phyloP scores from a whole-genome alignment of 345 rosid genomes.

The Populus simonii region DNA sequence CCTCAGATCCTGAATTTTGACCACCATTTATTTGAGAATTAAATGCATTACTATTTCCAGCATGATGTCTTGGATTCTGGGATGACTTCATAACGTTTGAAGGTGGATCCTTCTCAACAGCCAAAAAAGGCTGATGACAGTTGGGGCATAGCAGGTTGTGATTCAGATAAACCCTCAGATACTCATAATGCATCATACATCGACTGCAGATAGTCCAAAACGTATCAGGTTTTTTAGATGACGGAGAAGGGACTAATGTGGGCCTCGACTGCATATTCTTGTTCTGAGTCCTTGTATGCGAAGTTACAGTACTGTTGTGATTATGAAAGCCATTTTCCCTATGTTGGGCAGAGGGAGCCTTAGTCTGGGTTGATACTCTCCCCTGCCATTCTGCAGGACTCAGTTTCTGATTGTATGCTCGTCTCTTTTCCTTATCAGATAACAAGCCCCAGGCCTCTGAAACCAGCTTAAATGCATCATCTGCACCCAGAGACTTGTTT shows the following conservation, averaged over 20 bases:
- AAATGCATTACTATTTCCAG: constrained; percentile 23
- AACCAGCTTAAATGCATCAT: constrained; percentile 42
- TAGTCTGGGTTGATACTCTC: constrained; percentile 29
- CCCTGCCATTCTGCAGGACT: constrained; percentile 33
- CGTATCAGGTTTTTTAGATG: constrained; percentile 45
- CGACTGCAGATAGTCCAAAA: constrained; percentile 82
- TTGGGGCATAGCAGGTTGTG: constrained; percentile 76
- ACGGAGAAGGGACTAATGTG: constrained; percentile 23
- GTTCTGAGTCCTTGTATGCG: constrained; percentile 29
- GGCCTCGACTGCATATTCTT: constrained; percentile 18
- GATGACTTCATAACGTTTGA: constrained; percentile 42
- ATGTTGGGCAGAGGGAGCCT: constrained; percentile 35
- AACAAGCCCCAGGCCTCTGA: constrained; percentile 44
- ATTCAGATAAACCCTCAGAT: constrained; percentile 68
- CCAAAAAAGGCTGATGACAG: constrained; percentile 64
- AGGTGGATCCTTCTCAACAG: constrained; percentile 71
- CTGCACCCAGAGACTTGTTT: constrained; percentile 46
- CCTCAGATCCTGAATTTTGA: constrained; percentile 9
- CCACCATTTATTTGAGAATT: constrained; percentile 26
- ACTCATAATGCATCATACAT: constrained; percentile 81
- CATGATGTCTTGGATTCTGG: constrained; percentile 38
- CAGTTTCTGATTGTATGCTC: constrained; percentile 56
- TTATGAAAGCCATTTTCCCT: constrained; percentile 47
- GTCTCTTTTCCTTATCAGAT: constrained; percentile 35
- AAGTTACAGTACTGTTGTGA: constrained; percentile 25